phyloP scores from a whole-genome alignment of 164 flowering plant genomes.

The Echeveria elegans region DNA sequence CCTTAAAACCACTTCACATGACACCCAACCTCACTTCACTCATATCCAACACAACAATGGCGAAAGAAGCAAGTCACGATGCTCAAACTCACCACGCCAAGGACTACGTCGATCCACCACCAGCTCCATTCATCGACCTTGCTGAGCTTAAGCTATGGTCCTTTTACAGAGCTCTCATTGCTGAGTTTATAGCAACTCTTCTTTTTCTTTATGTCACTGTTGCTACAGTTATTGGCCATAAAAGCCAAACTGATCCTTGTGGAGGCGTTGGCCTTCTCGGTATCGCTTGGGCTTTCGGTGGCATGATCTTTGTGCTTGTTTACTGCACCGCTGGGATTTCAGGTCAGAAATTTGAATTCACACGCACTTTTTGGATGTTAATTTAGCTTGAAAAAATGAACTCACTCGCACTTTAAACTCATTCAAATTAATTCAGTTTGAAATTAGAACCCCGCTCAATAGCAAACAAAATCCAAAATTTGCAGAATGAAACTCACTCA shows the following conservation, averaged over 20 bases:
- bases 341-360: conserved; percentile 21
- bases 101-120: conserved; percentile 73
- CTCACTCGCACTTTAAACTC: no score
- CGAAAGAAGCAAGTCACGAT: conserved; percentile 47
- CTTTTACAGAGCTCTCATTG: conserved; percentile 66
- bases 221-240: conserved; percentile 66
- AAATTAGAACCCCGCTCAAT: no score
- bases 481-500: no score
- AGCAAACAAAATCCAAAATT: no score
- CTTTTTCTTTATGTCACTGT: conserved; percentile 66
- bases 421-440: no score
- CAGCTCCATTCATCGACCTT: conserved; percentile 53
- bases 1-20: neutral
- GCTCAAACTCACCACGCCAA: conserved; percentile 29
- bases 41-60: conserved; percentile 20
- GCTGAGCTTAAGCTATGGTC: conserved; percentile 63
- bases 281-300: conserved; percentile 75
- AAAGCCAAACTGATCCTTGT: conserved; percentile 38
- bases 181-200: conserved; percentile 68
- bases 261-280: conserved; percentile 62
- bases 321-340: conserved; percentile 81
- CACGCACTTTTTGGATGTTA: no score
- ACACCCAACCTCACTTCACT: neutral
- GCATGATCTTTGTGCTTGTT: conserved; percentile 68
- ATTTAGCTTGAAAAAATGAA: no score